Evolutionary conservation across 257 asterid species (phyloP).

Genomic region (Datura wrightii): DNA sequence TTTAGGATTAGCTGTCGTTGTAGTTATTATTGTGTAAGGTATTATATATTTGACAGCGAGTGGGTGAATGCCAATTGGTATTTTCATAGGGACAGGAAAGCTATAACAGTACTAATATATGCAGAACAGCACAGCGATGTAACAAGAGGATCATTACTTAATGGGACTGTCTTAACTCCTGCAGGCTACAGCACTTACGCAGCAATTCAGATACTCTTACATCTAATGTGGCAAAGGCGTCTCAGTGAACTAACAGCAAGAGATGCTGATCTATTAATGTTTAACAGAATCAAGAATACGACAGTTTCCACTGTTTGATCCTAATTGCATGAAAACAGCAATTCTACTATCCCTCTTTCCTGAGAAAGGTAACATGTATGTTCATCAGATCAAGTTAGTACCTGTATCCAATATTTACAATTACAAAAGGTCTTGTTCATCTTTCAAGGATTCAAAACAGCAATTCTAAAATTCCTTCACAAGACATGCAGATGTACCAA

Average conservation of each 20-base stretch:
- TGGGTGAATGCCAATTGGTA: background rate
- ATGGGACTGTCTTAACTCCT: background rate
- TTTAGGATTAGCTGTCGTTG: background rate
- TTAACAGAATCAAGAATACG: background rate
- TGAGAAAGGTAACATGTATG: background rate
- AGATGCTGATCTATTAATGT: background rate
- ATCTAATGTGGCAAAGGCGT: background rate
- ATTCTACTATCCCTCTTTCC: background rate
- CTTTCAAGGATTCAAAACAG: constrained; percentile 1
- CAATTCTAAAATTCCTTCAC: background rate
- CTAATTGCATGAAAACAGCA: constrained; percentile 1
- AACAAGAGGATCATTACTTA: background rate
- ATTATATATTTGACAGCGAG: background rate
- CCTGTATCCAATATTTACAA: background rate
- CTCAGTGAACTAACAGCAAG: background rate
- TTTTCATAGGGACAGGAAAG: background rate
- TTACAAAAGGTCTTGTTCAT: background rate
- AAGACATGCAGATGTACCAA: background rate
- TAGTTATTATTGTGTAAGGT: background rate
- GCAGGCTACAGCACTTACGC: background rate
- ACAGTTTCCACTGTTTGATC: background rate
- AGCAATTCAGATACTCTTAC: background rate
- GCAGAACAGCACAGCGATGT: background rate
- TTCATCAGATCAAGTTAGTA: background rate
- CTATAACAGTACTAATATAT: background rate